Percentiles rank a stretch among this genome's conserved stretches.
Evolutionary conservation across 2,329 filamentous ascomycete genomes (phyloP).

Genomic region (Pseudogymnoascus sp.): DNA sequence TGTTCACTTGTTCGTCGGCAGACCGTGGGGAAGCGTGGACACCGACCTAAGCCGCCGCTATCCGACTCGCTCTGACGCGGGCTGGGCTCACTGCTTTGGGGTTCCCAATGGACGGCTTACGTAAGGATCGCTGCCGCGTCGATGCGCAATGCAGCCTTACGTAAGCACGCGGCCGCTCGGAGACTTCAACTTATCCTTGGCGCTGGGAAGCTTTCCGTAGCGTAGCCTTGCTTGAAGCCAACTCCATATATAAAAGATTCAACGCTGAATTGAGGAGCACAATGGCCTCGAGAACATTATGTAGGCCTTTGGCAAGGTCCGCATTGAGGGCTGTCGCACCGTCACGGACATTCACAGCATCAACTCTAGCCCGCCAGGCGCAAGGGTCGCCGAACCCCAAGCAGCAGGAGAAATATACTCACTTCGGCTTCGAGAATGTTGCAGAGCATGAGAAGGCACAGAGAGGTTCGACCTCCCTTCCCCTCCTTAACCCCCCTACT

Average conservation of each 20-base stretch:
- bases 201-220: conserved; percentile 5
- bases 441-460: conserved; percentile 28
- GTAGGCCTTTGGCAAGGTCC: conserved; percentile 19
- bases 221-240: conserved; percentile 6
- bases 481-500: not conserved
- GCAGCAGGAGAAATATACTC: conserved; percentile 25
- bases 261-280: conserved; percentile 5
- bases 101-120: not conserved
- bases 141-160: not conserved
- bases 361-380: conserved; percentile 12
- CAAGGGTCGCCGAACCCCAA: conserved; percentile 15
- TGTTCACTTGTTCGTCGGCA: conserved; percentile 1
- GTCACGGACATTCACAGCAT: conserved; percentile 15
- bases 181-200: not conserved
- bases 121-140: not conserved
- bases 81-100: not conserved
- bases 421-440: conserved; percentile 30
- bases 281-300: conserved; percentile 21
- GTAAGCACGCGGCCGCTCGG: not conserved
- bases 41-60: conserved; percentile 5
- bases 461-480: conserved; percentile 21
- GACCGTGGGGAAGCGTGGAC: conserved; percentile 7
- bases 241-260: not conserved
- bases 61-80: conserved; percentile 1
- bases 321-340: conserved; percentile 7